Evolutionary conservation across 192 early-diverging fungal species (phyloP), one percentile per base, ranked within the genome.

Genomic region (Endogone sp.): DNA sequence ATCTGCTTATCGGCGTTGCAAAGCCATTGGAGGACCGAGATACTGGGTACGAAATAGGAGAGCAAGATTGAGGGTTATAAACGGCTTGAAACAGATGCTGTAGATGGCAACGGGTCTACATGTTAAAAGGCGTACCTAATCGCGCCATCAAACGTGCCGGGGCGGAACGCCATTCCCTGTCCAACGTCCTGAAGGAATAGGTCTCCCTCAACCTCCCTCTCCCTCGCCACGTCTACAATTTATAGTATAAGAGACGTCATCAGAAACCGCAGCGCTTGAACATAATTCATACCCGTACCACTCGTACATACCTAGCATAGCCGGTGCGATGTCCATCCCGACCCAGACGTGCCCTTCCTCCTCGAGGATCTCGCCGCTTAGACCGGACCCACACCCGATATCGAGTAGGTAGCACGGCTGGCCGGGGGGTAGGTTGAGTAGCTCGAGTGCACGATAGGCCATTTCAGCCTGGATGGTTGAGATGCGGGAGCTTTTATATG

Each of bases 11-110:
- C 97, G 6, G 97, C 96, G 75, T 99, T 99, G 74, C 96, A 99
- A 27, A 99, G 88, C 97, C 96, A 99, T 79, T 99, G 97, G 29
- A 99, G 73, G 3, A 96, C 96, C 0, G 97, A 99, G 49, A 99
- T 88, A 72, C 90, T 93, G 60, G 60, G 70, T n/a, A n/a, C n/a
- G n/a, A n/a, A n/a, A n/a, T n/a, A n/a, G n/a, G n/a, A n/a, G n/a
- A n/a, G n/a, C n/a, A n/a, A n/a, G n/a, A n/a, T n/a, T n/a, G n/a
- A n/a, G n/a, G n/a, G n/a, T n/a, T n/a, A n/a, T n/a, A n/a, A n/a
- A n/a, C n/a, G n/a, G n/a, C n/a, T n/a, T n/a, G n/a, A 13, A 44
- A 44, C 37, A 44, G 37, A 44, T 44, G 37, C 13, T 44, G 37
- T 44, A 44, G 4, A 13, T 4, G 13, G 13, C 13, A 8, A 13